phyloP scores from a whole-genome alignment of 768 basidiomycete genomes.

The Leccinellum rugosiceps region DNA sequence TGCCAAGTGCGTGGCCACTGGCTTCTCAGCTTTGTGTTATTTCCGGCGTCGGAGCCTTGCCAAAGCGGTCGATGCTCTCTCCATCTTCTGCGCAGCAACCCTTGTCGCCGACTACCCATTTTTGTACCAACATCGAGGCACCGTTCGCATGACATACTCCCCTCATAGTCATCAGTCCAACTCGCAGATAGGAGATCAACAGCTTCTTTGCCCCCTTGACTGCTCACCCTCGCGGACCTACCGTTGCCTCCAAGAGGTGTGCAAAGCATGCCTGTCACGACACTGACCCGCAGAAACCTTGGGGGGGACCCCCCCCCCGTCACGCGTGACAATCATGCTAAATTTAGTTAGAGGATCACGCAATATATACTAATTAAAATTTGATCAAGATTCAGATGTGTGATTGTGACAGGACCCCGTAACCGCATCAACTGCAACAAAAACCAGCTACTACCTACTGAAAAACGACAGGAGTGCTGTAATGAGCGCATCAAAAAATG shows the following conservation, averaged over 20 bases:
- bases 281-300: background rate
- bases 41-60: background rate
- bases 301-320: background rate
- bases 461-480: background rate
- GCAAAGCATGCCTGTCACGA: background rate
- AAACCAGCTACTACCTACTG: background rate
- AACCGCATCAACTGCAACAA: background rate
- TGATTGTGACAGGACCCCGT: background rate
- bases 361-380: background rate
- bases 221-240: background rate
- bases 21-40: background rate
- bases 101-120: background rate
- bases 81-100: slow-evolving; percentile 1
- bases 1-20: background rate
- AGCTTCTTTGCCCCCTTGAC: background rate
- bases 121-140: background rate
- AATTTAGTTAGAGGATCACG: background rate
- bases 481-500: background rate
- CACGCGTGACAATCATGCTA: background rate
- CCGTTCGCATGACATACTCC: background rate
- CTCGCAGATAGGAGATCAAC: slow-evolving; percentile 1
- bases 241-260: no score
- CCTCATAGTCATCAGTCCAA: background rate
- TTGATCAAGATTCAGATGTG: background rate
- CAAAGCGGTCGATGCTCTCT: slow-evolving; percentile 4